phyloP scores from a whole-genome alignment of 2,329 filamentous ascomycete species.

The Fusarium sp. region DNA sequence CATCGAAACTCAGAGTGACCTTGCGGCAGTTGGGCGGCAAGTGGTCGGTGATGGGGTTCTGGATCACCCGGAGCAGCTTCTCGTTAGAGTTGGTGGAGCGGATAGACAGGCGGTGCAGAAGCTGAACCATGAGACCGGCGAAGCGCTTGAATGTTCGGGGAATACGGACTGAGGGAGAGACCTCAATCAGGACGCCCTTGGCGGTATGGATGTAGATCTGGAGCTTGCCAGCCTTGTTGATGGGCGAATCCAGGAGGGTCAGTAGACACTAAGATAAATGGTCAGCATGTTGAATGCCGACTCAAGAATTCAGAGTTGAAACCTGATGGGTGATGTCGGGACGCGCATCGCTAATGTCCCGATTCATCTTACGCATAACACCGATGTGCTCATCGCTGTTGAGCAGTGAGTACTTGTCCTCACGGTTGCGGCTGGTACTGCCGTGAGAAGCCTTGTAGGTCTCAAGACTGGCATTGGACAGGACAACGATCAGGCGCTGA shows the following conservation, averaged over 20 bases:
- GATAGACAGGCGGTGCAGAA: constrained; percentile 94
- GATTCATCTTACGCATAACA: constrained; percentile 99
- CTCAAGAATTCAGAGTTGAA: constrained; percentile 47
- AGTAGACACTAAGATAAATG: constrained; percentile 79
- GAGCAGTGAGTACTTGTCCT: constrained; percentile 96
- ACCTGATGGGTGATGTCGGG: constrained; percentile 99
- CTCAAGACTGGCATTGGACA: constrained; percentile 96
- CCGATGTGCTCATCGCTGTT: constrained; percentile 99
- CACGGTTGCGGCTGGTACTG: constrained; percentile 72
- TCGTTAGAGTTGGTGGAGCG: constrained; percentile 97
- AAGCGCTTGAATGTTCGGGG: constrained; percentile 99
- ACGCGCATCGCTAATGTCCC: constrained; percentile 96
- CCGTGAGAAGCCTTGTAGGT: constrained; percentile 93
- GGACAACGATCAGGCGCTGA: constrained; percentile 90
- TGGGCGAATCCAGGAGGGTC: constrained; percentile 94
- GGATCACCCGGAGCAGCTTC: constrained; percentile 96
- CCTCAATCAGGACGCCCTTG: constrained; percentile 96
- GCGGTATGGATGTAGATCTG: constrained; percentile 99
- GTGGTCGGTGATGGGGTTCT: constrained; percentile 97
- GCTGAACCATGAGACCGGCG: constrained; percentile 97
- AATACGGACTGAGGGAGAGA: constrained; percentile 97
- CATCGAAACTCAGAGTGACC: constrained; percentile 95
- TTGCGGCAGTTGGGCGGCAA: constrained; percentile 97
- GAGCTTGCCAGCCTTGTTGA: constrained; percentile 97
- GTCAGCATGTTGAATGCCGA: constrained; percentile 61